phyloP scores from a whole-genome alignment of 306 rosid species.

The Cucurbita ficifolia region DNA sequence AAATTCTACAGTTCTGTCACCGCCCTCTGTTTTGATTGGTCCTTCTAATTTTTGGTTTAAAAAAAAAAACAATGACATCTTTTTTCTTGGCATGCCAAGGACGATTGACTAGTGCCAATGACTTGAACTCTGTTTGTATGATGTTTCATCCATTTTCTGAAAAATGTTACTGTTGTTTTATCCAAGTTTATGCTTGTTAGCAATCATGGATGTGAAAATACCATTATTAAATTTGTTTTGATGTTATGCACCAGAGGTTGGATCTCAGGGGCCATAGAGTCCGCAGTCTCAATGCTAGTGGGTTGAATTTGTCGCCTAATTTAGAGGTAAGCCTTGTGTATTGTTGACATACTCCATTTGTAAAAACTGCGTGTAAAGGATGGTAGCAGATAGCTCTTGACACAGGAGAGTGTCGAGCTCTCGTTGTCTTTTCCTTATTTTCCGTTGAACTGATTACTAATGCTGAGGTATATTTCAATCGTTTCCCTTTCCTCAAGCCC shows the following conservation, averaged over 20 bases:
- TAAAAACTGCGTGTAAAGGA: background rate
- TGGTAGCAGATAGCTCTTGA: background rate
- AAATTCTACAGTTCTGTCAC: background rate
- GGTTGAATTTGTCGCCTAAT: constrained; percentile 83
- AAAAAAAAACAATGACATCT: background rate
- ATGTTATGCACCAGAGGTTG: constrained; percentile 47
- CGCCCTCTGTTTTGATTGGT: background rate
- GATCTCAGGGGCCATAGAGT: constrained; percentile 98
- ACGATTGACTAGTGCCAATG: background rate
- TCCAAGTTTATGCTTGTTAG: background rate
- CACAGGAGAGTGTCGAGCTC: background rate
- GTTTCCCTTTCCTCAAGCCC: background rate
- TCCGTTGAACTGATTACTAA: background rate
- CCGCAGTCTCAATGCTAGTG: constrained; percentile 76
- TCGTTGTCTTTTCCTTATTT: background rate
- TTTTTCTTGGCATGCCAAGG: background rate
- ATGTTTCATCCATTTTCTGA: background rate
- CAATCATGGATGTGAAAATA: background rate
- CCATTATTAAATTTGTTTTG: constrained; percentile 11
- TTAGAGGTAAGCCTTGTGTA: constrained; percentile 54
- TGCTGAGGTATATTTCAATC: background rate
- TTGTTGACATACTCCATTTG: background rate
- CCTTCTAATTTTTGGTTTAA: background rate
- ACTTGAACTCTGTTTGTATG: background rate
- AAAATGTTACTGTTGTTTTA: background rate